Evolutionary conservation across 257 asterid genomes (phyloP).

Genomic region (Nicotiana paniculata): DNA sequence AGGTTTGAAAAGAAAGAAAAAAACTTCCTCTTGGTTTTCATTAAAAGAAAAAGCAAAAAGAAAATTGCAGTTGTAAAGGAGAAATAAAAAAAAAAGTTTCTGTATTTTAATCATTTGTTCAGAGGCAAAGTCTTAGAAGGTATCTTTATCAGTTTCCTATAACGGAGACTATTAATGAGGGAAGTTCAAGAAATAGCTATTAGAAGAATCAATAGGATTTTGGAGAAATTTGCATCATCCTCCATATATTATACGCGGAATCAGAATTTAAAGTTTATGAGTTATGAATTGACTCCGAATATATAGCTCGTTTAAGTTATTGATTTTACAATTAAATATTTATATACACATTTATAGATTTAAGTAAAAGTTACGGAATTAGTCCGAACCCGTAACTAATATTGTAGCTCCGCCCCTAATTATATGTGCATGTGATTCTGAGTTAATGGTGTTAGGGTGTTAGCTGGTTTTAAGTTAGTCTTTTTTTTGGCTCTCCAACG

Average conservation of each 20-base stretch:
- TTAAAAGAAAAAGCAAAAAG: neutral
- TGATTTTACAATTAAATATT: no score
- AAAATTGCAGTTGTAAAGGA: neutral
- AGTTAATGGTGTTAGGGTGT: neutral
- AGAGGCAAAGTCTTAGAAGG: neutral
- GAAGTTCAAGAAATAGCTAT: neutral
- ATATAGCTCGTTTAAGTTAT: no score
- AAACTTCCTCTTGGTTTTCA: no score
- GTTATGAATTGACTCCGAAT: no score
- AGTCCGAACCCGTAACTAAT: no score
- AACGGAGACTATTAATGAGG: slow-evolving; percentile 1
- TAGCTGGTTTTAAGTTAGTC: slow-evolving; percentile 6
- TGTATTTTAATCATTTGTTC: neutral
- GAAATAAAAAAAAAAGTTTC: neutral
- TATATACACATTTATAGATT: no score
- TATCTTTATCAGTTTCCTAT: neutral
- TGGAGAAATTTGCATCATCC: neutral
- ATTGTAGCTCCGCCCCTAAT: no score
- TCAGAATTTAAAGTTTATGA: no score
- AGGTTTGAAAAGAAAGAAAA: no score
- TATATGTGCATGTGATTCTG: neutral
- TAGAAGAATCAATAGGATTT: neutral
- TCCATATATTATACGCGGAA: no score
- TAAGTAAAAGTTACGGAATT: no score
- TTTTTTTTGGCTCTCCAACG: slow-evolving; percentile 23